Evolutionary conservation across 2,329 filamentous ascomycete species (phyloP), one percentile per base, ranked within the genome.

Genomic region (Rhynchosporium graminicola): DNA sequence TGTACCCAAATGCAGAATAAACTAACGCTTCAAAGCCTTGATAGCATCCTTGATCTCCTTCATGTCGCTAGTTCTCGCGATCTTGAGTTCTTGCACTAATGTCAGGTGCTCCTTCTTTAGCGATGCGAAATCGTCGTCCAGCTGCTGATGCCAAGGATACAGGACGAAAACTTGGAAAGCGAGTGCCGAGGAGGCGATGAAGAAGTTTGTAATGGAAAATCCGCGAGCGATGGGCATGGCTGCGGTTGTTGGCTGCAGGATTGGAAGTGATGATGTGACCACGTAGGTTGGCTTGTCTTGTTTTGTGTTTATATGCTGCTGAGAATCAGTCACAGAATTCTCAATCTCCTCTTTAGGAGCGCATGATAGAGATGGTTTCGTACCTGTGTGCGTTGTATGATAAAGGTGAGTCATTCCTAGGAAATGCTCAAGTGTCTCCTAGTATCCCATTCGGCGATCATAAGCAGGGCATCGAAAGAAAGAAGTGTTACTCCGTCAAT

Each of bases 111-210:
- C 80, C 43, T 73, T 73, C 65, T 79, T 80, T 54, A 84, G 69
- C 15, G 75, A 70, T 55, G 78, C 72, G 67, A 84, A 83, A 45
- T 81, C 78, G 12, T 78, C 76, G 40, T 83, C 81, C 1, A 84
- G 71, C 62, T 78, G 74, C 56, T 83, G 75, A 68, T 84, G 82
- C 82, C 82, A 84, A 1, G 82, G 82, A 65, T 84, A 83, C 4
- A 84, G 75, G 13, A 84, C 81, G 60, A 81, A 82, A 48, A 83
- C 79, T 69, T 84, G 82, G 69, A 84, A 84, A 28, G 73, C 74
- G 7, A 84, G 76, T 0, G 82, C 82, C 0, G 80, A 81, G 6
- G 77, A 75, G 6, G 80, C 82, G 56, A 84, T 79, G 55, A 78
- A 70, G 69, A 84, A 84, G 70, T 84, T 84, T 55, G 80, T 81